Evolutionary conservation across 352 stramenopile species (phyloP).

Genomic region (Pythium folliculosum): DNA sequence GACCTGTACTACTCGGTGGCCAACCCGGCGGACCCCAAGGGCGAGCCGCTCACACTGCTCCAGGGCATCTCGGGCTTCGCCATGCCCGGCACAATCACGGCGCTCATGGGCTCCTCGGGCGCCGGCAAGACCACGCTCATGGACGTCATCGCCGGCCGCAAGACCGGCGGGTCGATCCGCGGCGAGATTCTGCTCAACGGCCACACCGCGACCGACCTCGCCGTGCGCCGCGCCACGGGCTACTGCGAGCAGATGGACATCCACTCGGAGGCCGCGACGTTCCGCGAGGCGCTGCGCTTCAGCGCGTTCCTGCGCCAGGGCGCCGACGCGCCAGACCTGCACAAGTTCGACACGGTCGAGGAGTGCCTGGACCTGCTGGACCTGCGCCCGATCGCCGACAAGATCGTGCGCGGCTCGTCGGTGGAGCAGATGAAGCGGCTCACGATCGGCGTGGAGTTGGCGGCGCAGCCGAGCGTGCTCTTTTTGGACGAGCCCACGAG

Average conservation of each 20-base stretch:
- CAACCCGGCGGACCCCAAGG: background rate
- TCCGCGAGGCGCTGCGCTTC: slow-evolving; percentile 1
- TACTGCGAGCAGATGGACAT: slow-evolving; percentile 91
- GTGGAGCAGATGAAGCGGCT: slow-evolving; percentile 68
- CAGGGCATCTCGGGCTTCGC: background rate
- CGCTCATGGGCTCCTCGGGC: slow-evolving; percentile 20
- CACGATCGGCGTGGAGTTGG: slow-evolving; percentile 91
- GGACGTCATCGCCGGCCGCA: background rate
- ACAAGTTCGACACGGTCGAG: background rate
- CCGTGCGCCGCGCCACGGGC: background rate
- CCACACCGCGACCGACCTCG: background rate
- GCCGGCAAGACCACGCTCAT: slow-evolving; percentile 1
- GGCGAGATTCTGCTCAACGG: slow-evolving; percentile 13
- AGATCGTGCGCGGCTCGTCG: slow-evolving; percentile 17
- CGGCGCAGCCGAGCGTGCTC: slow-evolving; percentile 81
- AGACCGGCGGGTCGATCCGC: background rate
- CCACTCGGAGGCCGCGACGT: slow-evolving; percentile 77
- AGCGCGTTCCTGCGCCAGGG: background rate
- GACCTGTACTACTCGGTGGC: slow-evolving; percentile 6
- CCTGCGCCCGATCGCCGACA: slow-evolving; percentile 12
- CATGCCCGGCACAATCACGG: slow-evolving; percentile 25
- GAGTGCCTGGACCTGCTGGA: slow-evolving; percentile 12
- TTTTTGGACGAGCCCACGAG: slow-evolving; percentile 92
- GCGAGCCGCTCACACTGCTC: background rate
- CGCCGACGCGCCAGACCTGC: background rate